Evolutionary conservation across 176 grass and related monocot genomes (phyloP).

Genomic region (Aegilops umbellulata): DNA sequence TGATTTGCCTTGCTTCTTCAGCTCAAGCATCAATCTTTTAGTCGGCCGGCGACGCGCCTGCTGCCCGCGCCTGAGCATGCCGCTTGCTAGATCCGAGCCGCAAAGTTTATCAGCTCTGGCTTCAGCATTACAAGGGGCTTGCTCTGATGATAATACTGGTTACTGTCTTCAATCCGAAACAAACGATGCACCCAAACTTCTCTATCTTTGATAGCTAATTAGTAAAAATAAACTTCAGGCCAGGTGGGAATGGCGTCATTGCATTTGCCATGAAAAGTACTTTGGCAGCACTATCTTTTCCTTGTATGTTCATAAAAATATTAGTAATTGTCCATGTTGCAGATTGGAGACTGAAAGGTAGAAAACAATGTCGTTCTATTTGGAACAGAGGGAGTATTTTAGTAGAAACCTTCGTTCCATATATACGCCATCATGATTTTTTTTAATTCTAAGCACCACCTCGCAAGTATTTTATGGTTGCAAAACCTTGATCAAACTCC

Average conservation of each 20-base stretch:
- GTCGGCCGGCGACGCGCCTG: no score
- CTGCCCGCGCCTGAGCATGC: no score
- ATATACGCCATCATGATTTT: neutral
- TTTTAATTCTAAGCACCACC: no score
- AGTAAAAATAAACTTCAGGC: neutral
- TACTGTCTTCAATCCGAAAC: neutral
- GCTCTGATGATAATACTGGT: neutral
- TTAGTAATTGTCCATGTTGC: neutral
- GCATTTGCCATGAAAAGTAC: neutral
- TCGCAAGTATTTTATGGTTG: neutral
- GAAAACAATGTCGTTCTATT: neutral
- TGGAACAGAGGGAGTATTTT: neutral
- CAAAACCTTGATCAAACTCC: neutral
- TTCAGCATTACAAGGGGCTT: constrained; percentile 2
- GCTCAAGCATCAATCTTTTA: no score
- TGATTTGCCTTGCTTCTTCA: no score
- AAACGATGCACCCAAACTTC: no score
- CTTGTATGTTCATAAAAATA: neutral
- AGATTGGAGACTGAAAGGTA: neutral
- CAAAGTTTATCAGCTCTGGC: neutral
- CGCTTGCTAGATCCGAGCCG: no score
- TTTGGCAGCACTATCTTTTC: neutral
- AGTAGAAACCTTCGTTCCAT: neutral
- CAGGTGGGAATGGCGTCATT: neutral
- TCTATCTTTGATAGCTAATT: neutral